phyloP scores from a whole-genome alignment of 208 protist species.

The Acanthamoeba castellanii region DNA sequence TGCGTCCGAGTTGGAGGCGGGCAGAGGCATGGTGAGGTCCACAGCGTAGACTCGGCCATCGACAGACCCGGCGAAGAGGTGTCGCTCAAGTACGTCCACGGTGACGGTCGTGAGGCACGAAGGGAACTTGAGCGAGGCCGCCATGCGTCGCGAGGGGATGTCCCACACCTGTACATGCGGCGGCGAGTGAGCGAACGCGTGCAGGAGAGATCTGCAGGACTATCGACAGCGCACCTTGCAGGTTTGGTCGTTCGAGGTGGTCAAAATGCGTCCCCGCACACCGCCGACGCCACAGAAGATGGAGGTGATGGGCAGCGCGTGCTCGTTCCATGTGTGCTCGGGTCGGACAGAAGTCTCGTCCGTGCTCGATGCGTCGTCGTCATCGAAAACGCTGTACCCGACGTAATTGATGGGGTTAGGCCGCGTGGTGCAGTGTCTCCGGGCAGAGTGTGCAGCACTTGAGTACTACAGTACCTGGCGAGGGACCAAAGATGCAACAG shows the following conservation, averaged over 20 bases:
- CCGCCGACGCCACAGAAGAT: conserved; percentile 62
- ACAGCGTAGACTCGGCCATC: conserved; percentile 46
- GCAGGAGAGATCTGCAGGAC: not conserved
- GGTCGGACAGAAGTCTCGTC: conserved; percentile 4
- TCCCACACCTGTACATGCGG: conserved; percentile 76
- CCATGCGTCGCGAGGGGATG: conserved; percentile 60
- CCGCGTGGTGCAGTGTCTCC: too few relatives aligned
- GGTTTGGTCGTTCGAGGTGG: conserved; percentile 66
- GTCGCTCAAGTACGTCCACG: conserved; percentile 53
- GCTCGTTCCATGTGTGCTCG: conserved; percentile 74
- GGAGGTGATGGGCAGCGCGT: conserved; percentile 67
- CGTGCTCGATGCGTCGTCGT: conserved; percentile 12
- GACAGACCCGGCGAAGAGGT: conserved; percentile 39
- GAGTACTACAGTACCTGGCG: not conserved
- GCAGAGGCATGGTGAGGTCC: conserved; percentile 61
- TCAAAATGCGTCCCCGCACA: conserved; percentile 31
- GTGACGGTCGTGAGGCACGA: conserved; percentile 32
- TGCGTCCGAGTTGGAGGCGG: not conserved
- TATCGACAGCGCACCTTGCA: conserved; percentile 37
- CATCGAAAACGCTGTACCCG: conserved; percentile 12
- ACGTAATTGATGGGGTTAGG: not conserved
- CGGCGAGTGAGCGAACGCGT: not conserved
- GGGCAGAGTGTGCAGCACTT: not conserved
- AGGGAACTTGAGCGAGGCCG: conserved; percentile 72
- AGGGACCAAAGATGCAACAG: conserved; percentile 53